Conservation (phyloP, 768 basidiomycete species). For the Pholiota conissans region DNA sequence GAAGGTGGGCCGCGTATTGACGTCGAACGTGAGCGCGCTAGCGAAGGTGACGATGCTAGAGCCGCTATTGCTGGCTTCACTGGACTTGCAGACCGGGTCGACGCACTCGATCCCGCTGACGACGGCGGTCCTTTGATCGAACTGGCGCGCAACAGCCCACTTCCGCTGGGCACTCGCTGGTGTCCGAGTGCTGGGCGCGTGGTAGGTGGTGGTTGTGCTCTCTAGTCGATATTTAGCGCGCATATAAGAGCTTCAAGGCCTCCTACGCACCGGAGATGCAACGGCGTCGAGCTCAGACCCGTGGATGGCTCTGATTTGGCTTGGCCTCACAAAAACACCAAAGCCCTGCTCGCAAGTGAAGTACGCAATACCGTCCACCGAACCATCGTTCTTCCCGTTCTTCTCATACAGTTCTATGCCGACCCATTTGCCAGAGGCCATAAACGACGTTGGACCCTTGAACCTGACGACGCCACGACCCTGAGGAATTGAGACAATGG, state of each 20-base stretch:
- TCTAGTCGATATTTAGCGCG: neutral
- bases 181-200: slow-evolving; percentile 38
- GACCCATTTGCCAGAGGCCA: slow-evolving; percentile 86
- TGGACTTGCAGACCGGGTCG: slow-evolving; percentile 70
- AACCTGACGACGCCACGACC: slow-evolving; percentile 87
- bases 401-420: slow-evolving; percentile 85
- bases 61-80: slow-evolving; percentile 41
- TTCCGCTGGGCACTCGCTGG: slow-evolving; percentile 57
- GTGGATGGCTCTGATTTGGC: slow-evolving; percentile 72
- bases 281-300: slow-evolving; percentile 41
- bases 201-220: slow-evolving; percentile 24
- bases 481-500: slow-evolving; percentile 77
- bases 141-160: slow-evolving; percentile 38
- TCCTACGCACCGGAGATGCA: slow-evolving; percentile 13
- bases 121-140: slow-evolving; percentile 43
- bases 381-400: slow-evolving; percentile 95
- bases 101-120: slow-evolving; percentile 45
- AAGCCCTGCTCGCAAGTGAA: slow-evolving; percentile 75
- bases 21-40: slow-evolving; percentile 22
- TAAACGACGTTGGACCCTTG: slow-evolving; percentile 77
- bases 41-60: slow-evolving; percentile 23
- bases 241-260: neutral
- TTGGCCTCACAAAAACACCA: slow-evolving; percentile 89
- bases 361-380: slow-evolving; percentile 75
- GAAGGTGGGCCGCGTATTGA: slow-evolving; percentile 36